A percentile compares a stretch with the other conserved stretches of the same genome.
phyloP scores from a whole-genome alignment of 352 stramenopile species.

The Phytophthora podocarpi region DNA sequence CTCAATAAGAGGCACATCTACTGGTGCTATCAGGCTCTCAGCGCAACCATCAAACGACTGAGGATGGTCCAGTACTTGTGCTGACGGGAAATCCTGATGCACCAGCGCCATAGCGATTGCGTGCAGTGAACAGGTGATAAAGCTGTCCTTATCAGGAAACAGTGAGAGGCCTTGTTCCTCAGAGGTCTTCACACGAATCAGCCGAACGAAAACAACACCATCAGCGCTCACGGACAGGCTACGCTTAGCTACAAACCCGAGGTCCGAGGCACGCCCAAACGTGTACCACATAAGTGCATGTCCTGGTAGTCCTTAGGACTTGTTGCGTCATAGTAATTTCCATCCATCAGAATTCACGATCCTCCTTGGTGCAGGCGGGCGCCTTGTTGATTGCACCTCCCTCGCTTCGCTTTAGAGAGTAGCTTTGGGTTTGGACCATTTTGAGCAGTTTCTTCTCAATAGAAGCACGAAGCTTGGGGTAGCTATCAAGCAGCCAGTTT shows the following conservation, averaged over 20 bases:
- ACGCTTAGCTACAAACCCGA: constrained; percentile 17
- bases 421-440: constrained; percentile 4
- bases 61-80: too few relatives aligned
- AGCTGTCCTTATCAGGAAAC: constrained; percentile 6
- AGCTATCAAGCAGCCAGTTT: constrained; percentile 21
- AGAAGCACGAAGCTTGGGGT: background rate
- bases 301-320: constrained; percentile 27
- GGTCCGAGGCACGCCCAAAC: too few relatives aligned
- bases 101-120: constrained; percentile 2
- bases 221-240: constrained; percentile 5
- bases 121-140: constrained; percentile 6
- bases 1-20: background rate
- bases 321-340: constrained; percentile 3
- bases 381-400: constrained; percentile 16
- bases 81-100: constrained; percentile 2
- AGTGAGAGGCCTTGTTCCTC: constrained; percentile 4
- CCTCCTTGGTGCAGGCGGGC: constrained; percentile 15
- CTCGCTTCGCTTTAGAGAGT: constrained; percentile 20
- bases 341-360: constrained; percentile 15
- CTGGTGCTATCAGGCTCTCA: background rate
- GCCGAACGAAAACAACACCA: constrained; percentile 16
- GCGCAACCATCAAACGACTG: background rate
- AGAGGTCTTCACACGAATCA: constrained; percentile 5
- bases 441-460: constrained; percentile 25
- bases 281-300: constrained; percentile 24